A percentile compares a stretch with the other conserved stretches of the same genome.
These are phyloP conservation scores for Phytophthora pini DNA, from an alignment of 352 stramenopile species.

Conservation along the genomic window DNA sequence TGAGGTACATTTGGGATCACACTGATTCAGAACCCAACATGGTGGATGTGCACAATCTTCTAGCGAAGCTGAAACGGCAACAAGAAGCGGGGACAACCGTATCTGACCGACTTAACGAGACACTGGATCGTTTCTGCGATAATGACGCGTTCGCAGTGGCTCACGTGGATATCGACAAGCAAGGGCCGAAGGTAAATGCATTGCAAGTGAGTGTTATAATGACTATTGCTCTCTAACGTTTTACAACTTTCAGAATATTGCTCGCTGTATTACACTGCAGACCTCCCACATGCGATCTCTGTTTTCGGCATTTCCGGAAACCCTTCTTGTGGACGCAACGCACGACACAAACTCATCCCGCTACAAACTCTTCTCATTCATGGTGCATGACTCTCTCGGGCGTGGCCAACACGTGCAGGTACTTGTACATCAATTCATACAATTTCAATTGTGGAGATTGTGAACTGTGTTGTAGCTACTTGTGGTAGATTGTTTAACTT, in stretches of 20 bases:
- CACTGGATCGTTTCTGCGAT: slow-evolving; percentile 4
- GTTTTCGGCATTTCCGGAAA: slow-evolving; percentile 2
- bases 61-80: not conserved
- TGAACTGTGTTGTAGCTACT: not conserved
- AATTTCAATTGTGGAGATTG: not conserved
- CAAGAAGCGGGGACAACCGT: not conserved
- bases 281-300: not conserved
- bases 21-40: not conserved
- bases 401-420: slow-evolving; percentile 26
- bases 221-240: not conserved
- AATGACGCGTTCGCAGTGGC: not conserved
- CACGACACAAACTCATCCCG: slow-evolving; percentile 12
- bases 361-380: slow-evolving; percentile 29
- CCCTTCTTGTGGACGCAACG: slow-evolving; percentile 12
- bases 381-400: slow-evolving; percentile 15
- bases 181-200: not conserved
- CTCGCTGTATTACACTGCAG: not conserved
- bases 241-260: no score
- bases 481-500: not conserved
- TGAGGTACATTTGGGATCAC: not conserved
- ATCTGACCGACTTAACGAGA: not conserved
- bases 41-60: slow-evolving; percentile 3
- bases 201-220: not conserved
- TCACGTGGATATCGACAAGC: not conserved
- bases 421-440: not conserved